Evolutionary conservation across 768 basidiomycete genomes (phyloP).

Genomic region (Cystofilobasidium macerans): DNA sequence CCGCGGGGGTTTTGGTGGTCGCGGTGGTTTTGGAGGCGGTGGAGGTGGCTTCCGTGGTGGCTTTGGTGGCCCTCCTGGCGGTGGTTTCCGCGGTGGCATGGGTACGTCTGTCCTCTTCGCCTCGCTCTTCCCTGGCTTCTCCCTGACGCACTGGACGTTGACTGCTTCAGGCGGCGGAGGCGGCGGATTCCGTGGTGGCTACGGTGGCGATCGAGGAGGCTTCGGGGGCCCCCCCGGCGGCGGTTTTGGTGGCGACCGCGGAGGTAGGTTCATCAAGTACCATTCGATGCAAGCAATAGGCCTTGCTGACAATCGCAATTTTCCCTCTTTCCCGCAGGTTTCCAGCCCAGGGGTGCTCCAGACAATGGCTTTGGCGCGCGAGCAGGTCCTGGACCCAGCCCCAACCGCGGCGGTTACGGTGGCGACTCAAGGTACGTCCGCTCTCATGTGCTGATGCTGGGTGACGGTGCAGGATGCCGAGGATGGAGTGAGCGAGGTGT

Average conservation of each 20-base stretch:
- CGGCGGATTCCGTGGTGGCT: slow-evolving; percentile 34
- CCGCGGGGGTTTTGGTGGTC: slow-evolving; percentile 8
- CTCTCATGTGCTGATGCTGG: neutral
- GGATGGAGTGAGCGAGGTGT: no score
- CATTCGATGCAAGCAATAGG: neutral
- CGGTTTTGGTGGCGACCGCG: slow-evolving; percentile 5
- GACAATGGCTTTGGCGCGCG: slow-evolving; percentile 19
- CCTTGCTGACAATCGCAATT: neutral
- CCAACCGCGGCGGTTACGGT: slow-evolving; percentile 15
- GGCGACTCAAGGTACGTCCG: slow-evolving; percentile 17
- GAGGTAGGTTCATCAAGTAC: neutral
- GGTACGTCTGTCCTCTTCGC: slow-evolving; percentile 1
- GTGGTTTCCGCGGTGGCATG: slow-evolving; percentile 27
- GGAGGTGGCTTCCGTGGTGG: slow-evolving; percentile 20
- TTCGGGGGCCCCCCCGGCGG: slow-evolving; percentile 47
- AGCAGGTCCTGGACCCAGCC: no score
- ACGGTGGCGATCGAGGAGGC: slow-evolving; percentile 45
- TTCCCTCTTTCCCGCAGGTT: neutral
- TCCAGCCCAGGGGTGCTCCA: slow-evolving; percentile 17
- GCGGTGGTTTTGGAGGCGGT: slow-evolving; percentile 17
- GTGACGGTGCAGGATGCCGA: no score
- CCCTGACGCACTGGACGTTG: neutral
- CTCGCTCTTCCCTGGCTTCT: no score
- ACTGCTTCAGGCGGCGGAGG: neutral
- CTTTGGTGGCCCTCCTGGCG: slow-evolving; percentile 26